Percentiles rank a stretch among this genome's conserved stretches.
phyloP scores from a whole-genome alignment of 1,284 basidiomycete species.

The Moesziomyces sp. region DNA sequence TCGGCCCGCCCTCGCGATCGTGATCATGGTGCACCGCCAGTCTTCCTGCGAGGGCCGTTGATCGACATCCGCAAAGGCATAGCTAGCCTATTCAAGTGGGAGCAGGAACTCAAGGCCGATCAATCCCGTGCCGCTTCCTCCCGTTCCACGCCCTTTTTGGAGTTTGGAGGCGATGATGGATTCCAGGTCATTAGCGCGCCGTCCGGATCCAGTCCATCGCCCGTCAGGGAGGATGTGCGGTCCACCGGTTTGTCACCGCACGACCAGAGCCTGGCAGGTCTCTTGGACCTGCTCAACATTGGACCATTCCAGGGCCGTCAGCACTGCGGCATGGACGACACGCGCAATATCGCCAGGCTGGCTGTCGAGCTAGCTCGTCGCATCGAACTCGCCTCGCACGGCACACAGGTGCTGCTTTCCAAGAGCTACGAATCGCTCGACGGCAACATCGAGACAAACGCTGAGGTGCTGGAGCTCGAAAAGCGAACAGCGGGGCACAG shows the following conservation, averaged over 20 bases:
- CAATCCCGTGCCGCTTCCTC: constrained; percentile 4
- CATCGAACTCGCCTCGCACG: constrained; percentile 16
- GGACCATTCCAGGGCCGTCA: constrained; percentile 68
- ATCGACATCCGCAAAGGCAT: constrained; percentile 67
- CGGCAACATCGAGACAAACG: constrained; percentile 25
- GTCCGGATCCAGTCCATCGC: not conserved
- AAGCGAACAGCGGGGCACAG: constrained; percentile 1
- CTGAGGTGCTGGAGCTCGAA: constrained; percentile 21
- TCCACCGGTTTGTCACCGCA: constrained; percentile 26
- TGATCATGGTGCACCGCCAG: constrained; percentile 35
- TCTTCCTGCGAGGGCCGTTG: constrained; percentile 53
- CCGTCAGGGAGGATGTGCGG: constrained; percentile 12
- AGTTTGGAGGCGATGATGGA: constrained; percentile 42
- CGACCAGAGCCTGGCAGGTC: constrained; percentile 49
- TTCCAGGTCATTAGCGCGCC: constrained; percentile 42
- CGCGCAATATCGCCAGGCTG: constrained; percentile 69
- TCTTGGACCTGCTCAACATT: constrained; percentile 47
- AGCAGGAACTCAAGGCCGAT: constrained; percentile 33
- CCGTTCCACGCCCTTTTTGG: constrained; percentile 10
- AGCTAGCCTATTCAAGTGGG: constrained; percentile 37
- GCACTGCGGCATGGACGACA: constrained; percentile 71
- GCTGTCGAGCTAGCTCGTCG: constrained; percentile 49
- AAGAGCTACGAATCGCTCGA: constrained; percentile 31
- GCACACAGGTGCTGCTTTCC: constrained; percentile 21
- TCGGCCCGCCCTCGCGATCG: constrained; percentile 60